A percentile compares a stretch with the other conserved stretches of the same genome.
phyloP scores from a whole-genome alignment of 257 asterid genomes.

The Paulownia fortunei region DNA sequence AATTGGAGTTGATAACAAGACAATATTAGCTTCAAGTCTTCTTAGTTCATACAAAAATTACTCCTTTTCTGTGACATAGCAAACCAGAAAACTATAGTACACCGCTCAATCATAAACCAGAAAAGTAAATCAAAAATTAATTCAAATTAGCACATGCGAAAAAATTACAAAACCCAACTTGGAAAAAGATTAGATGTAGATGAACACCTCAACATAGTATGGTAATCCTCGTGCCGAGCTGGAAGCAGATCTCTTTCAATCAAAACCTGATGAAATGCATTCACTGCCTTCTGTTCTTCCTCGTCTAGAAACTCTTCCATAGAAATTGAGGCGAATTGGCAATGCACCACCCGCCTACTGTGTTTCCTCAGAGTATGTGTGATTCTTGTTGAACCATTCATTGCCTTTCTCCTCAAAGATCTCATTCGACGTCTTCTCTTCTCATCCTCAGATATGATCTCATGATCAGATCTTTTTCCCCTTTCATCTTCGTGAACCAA shows the following conservation, averaged over 20 bases:
- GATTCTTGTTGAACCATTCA: slow-evolving; percentile 40
- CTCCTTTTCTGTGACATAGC: not conserved
- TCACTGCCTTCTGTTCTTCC: slow-evolving; percentile 78
- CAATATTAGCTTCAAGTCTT: slow-evolving; percentile 2
- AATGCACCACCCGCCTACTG: slow-evolving; percentile 57
- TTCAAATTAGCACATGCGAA: not conserved
- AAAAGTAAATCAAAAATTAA: not conserved
- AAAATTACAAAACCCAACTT: not conserved
- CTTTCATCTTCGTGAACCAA: slow-evolving; percentile 40
- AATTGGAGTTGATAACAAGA: not conserved
- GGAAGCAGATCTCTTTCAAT: slow-evolving; percentile 79
- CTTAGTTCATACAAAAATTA: slow-evolving; percentile 16
- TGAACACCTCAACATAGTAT: slow-evolving; percentile 76
- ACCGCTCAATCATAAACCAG: slow-evolving; percentile 10
- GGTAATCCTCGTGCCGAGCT: slow-evolving; percentile 85
- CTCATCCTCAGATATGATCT: slow-evolving; percentile 48
- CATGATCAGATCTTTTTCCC: slow-evolving; percentile 46
- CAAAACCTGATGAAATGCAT: slow-evolving; percentile 67
- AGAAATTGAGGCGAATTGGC: slow-evolving; percentile 77
- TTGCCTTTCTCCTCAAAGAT: slow-evolving; percentile 55
- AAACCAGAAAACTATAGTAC: slow-evolving; percentile 19
- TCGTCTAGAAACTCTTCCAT: slow-evolving; percentile 76
- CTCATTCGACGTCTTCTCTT: slow-evolving; percentile 53
- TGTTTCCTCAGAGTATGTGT: slow-evolving; percentile 35
- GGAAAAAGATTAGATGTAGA: slow-evolving; percentile 9